phyloP scores from a whole-genome alignment of 148 eudicot species.

The Vaccinium corymbosum region DNA sequence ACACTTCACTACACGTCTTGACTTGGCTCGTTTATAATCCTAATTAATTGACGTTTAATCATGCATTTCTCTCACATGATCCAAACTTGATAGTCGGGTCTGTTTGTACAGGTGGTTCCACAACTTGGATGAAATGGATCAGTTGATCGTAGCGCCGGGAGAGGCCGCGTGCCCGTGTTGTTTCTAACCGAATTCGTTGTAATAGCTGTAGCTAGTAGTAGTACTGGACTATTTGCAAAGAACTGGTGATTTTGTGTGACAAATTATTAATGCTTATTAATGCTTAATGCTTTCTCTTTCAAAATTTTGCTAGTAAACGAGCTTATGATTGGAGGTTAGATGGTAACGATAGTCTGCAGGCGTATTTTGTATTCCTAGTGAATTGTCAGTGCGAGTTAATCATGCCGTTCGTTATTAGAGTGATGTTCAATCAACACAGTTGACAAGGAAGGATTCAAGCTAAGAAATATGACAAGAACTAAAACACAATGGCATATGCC shows the following conservation, averaged over 20 bases:
- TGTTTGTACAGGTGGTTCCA: not conserved
- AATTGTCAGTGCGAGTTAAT: no score
- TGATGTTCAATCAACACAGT: no score
- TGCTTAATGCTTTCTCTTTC: no score
- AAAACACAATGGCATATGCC: not conserved
- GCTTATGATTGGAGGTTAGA: no score
- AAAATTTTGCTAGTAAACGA: not conserved
- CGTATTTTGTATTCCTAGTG: no score
- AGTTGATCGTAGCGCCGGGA: not conserved
- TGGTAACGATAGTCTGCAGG: no score
- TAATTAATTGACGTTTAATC: not conserved
- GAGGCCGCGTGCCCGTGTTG: not conserved
- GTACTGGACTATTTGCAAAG: not conserved
- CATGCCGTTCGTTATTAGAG: no score
- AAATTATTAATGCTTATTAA: not conserved
- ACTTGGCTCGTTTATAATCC: not conserved
- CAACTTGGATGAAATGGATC: not conserved
- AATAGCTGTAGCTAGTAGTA: not conserved
- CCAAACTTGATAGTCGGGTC: not conserved
- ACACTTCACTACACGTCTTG: not conserved
- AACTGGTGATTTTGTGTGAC: not conserved
- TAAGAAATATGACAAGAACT: not conserved
- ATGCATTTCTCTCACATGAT: not conserved
- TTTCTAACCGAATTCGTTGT: not conserved
- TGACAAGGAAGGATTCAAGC: not conserved